Evolutionary conservation across 1,284 basidiomycete genomes (phyloP).

Genomic region (Puccinia coronata): DNA sequence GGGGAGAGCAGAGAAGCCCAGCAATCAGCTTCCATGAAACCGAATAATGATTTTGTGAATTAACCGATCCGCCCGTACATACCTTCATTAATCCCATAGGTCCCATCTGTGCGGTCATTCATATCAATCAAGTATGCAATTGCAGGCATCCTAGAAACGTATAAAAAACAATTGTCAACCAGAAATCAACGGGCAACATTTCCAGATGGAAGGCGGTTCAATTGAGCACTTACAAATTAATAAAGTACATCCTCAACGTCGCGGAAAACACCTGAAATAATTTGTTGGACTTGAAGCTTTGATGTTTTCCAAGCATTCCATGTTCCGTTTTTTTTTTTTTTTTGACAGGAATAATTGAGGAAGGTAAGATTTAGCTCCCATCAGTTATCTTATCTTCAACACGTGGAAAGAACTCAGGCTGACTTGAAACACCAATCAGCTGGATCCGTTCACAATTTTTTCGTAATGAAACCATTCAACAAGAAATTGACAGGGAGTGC

Average conservation of each 20-base stretch:
- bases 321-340: no score
- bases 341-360: no score
- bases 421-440: slow-evolving; percentile 31
- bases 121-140: slow-evolving; percentile 91
- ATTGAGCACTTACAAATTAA: slow-evolving; percentile 66
- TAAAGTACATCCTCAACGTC: slow-evolving; percentile 74
- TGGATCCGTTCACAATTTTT: neutral
- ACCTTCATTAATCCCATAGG: slow-evolving; percentile 89
- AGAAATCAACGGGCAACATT: slow-evolving; percentile 51
- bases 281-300: slow-evolving; percentile 56
- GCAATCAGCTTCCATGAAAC: neutral
- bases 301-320: neutral
- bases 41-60: neutral
- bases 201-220: slow-evolving; percentile 1
- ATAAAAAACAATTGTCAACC: slow-evolving; percentile 59
- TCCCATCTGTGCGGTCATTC: slow-evolving; percentile 78
- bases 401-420: slow-evolving; percentile 8
- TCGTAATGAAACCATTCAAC: neutral
- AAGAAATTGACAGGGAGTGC: neutral
- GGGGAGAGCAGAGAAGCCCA: neutral
- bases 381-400: neutral
- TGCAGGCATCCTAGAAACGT: slow-evolving; percentile 70
- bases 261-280: slow-evolving; percentile 67
- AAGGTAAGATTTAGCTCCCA: no score
- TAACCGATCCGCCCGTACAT: slow-evolving; percentile 22